Evolutionary conservation across 106 monocot species (phyloP).

Genomic region (Acorus gramineus): DNA sequence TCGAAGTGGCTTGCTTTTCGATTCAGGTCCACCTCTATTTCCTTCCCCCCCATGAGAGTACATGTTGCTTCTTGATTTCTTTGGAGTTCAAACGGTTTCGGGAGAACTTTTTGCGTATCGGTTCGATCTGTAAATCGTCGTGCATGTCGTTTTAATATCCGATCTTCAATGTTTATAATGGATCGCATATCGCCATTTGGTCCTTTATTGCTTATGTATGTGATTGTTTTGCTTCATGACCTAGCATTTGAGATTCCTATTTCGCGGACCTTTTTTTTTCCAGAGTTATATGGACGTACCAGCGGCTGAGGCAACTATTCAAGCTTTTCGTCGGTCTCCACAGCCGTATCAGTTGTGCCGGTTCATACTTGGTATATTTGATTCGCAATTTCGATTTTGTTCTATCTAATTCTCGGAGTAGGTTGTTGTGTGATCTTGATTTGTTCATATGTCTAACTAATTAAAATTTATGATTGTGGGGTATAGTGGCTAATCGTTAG

Average conservation of each 20-base stretch:
- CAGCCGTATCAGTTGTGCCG: slow-evolving; percentile 77
- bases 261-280: slow-evolving; percentile 1
- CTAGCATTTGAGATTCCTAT: slow-evolving; percentile 1
- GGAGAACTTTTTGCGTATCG: too few relatives aligned
- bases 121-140: too few relatives aligned
- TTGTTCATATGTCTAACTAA: background rate
- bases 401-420: background rate
- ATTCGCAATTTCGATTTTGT: background rate
- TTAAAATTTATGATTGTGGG: too few relatives aligned
- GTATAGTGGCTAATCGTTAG: too few relatives aligned
- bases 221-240: background rate
- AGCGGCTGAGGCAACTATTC: slow-evolving; percentile 61
- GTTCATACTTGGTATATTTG: slow-evolving; percentile 77
- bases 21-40: slow-evolving; percentile 9
- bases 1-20: slow-evolving; percentile 24
- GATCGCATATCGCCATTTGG: background rate
- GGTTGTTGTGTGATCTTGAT: background rate
- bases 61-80: too few relatives aligned
- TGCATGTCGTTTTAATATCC: too few relatives aligned
- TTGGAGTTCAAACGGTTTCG: too few relatives aligned
- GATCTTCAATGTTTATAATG: too few relatives aligned
- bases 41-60: background rate
- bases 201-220: background rate
- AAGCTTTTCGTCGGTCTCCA: slow-evolving; percentile 46
- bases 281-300: slow-evolving; percentile 65